Percentiles rank a stretch among this genome's conserved stretches.
Conservation (phyloP, 1,284 basidiomycete species). For the Mycena citricolor region DNA sequence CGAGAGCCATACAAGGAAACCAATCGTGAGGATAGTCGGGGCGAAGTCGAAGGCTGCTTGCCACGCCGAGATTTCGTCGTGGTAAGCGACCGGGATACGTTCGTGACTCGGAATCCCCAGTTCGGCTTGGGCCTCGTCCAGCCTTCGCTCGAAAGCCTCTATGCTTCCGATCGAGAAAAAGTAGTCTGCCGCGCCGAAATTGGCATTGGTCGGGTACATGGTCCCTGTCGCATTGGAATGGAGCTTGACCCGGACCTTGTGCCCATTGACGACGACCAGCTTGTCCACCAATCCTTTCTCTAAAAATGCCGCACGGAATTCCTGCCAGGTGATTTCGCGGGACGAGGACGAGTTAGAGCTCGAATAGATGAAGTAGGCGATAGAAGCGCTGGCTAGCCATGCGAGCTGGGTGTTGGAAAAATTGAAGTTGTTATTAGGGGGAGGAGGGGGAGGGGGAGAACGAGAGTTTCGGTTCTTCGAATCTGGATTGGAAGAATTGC, state of each 20-base stretch:
- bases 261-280: slow-evolving; percentile 90
- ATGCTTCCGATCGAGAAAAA: slow-evolving; percentile 98
- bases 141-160: slow-evolving; percentile 93
- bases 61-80: slow-evolving; percentile 88
- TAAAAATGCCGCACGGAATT: slow-evolving; percentile 93
- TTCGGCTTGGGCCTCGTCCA: slow-evolving; percentile 92
- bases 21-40: slow-evolving; percentile 89
- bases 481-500: slow-evolving; percentile 30
- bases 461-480: slow-evolving; percentile 38
- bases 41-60: slow-evolving; percentile 89
- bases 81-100: slow-evolving; percentile 95
- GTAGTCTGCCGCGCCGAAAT: slow-evolving; percentile 64
- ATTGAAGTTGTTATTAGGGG: slow-evolving; percentile 50
- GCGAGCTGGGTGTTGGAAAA: slow-evolving; percentile 55
- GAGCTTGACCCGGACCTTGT: slow-evolving; percentile 84
- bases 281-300: slow-evolving; percentile 97
- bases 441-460: slow-evolving; percentile 44
- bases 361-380: slow-evolving; percentile 71
- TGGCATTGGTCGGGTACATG: slow-evolving; percentile 57
- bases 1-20: slow-evolving; percentile 89
- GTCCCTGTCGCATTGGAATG: slow-evolving; percentile 82
- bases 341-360: slow-evolving; percentile 59
- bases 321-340: slow-evolving; percentile 97
- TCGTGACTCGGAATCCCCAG: slow-evolving; percentile 90
- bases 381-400: slow-evolving; percentile 56